These are phyloP conservation scores for Penstemon barbatus DNA, from an alignment of 257 asterid genomes.

Conservation along the genomic window DNA sequence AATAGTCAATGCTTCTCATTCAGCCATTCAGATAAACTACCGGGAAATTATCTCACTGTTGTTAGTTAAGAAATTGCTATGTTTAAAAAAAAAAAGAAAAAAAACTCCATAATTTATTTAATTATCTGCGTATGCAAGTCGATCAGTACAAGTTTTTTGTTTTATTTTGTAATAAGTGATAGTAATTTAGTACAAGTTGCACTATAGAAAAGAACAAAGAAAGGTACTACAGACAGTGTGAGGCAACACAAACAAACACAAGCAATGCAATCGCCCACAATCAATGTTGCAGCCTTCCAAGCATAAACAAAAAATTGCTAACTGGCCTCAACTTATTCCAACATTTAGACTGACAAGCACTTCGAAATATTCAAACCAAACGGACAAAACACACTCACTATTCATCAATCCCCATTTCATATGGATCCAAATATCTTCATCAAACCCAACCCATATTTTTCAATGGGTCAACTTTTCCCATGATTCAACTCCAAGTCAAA, in stretches of 20 bases:
- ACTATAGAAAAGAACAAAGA: not conserved
- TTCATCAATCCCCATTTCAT: not conserved
- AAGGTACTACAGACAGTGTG: not conserved
- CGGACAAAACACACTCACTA: not conserved
- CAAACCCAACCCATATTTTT: conserved; percentile 6
- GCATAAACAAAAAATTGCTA: conserved; percentile 18
- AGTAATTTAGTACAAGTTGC: not conserved
- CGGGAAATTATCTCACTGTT: too few relatives aligned
- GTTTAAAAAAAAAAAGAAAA: too few relatives aligned
- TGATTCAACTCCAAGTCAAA: too few relatives aligned
- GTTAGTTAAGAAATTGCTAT: too few relatives aligned
- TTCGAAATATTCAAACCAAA: conserved; percentile 13
- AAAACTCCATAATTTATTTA: too few relatives aligned
- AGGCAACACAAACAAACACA: too few relatives aligned
- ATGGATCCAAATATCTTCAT: not conserved
- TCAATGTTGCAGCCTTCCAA: conserved; percentile 7
- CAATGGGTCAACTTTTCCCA: not conserved
- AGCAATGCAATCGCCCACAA: not conserved
- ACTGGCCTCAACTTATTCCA: conserved; percentile 27
- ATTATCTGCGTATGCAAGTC: too few relatives aligned
- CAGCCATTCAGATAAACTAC: too few relatives aligned
- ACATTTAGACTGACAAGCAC: conserved; percentile 5
- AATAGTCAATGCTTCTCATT: too few relatives aligned
- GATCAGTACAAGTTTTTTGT: too few relatives aligned
- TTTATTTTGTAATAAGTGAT: too few relatives aligned